Percentiles rank a stretch among this genome's conserved stretches.
These are phyloP conservation scores for Babesia caballi DNA, from an alignment of 169 alveolate species.

Conservation along the genomic window DNA sequence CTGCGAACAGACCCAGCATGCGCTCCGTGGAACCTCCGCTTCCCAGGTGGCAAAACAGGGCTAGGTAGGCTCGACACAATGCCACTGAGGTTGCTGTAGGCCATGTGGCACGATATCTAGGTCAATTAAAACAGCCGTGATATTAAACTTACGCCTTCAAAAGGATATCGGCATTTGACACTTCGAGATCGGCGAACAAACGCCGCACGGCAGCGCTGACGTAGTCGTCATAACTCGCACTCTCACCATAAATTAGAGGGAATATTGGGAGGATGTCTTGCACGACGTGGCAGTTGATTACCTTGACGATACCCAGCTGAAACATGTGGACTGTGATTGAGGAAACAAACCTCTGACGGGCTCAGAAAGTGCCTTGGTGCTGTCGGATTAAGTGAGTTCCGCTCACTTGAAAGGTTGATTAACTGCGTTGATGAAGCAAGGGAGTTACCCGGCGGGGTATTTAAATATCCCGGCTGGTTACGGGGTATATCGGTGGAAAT, in stretches of 20 bases:
- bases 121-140: background rate
- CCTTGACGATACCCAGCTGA: conserved; percentile 32
- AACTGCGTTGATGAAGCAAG: background rate
- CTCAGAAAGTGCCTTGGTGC: background rate
- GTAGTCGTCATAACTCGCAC: background rate
- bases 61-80: conserved; percentile 16
- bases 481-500: background rate
- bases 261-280: background rate
- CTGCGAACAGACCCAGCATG: background rate
- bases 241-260: background rate
- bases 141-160: conserved; percentile 9
- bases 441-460: background rate
- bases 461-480: background rate
- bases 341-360: background rate
- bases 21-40: background rate
- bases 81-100: conserved; percentile 2
- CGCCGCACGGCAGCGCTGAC: background rate
- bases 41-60: background rate
- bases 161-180: background rate
- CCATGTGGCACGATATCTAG: conserved; percentile 12
- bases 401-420: too few relatives aligned
- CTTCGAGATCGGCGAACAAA: background rate
- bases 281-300: background rate
- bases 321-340: background rate
- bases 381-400: background rate